Conservation (phyloP, 2,329 filamentous ascomycete genomes). For the Dactylonectria estremocensis region DNA sequence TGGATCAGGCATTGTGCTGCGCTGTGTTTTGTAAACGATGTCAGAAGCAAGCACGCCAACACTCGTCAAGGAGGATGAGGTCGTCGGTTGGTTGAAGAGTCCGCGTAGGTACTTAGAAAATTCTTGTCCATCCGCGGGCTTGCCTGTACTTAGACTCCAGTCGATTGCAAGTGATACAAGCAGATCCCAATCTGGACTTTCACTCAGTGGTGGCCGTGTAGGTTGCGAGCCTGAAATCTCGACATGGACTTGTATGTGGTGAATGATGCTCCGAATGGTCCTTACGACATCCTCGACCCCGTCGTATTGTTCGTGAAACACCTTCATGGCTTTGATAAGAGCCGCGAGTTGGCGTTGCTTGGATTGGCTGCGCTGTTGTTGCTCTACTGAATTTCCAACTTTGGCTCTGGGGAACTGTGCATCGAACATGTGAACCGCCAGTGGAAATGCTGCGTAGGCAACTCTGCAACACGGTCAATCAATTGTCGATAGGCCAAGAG, state of each 20-base stretch:
- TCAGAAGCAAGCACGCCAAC: not conserved
- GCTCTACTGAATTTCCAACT: not conserved
- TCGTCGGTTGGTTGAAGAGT: not conserved
- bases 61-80: not conserved
- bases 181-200: constrained; percentile 3
- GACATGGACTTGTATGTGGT: not conserved
- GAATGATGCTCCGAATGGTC: constrained; percentile 2
- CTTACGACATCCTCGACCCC: constrained; percentile 8
- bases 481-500: not conserved
- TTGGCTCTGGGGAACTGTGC: not conserved
- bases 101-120: not conserved
- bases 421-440: constrained; percentile 1
- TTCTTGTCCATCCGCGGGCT: not conserved
- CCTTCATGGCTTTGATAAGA: not conserved
- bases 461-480: not conserved
- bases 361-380: not conserved
- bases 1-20: not conserved
- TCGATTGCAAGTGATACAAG: constrained; percentile 6
- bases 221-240: not conserved
- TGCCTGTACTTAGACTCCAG: constrained; percentile 15
- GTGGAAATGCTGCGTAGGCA: constrained; percentile 9
- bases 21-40: not conserved
- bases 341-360: constrained; percentile 7
- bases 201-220: not conserved
- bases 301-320: constrained; percentile 18